Percentiles rank a stretch among this genome's conserved stretches.
These are phyloP conservation scores for Prunus yedoensis DNA, from an alignment of 331 rosid genomes.

Conservation along the genomic window DNA sequence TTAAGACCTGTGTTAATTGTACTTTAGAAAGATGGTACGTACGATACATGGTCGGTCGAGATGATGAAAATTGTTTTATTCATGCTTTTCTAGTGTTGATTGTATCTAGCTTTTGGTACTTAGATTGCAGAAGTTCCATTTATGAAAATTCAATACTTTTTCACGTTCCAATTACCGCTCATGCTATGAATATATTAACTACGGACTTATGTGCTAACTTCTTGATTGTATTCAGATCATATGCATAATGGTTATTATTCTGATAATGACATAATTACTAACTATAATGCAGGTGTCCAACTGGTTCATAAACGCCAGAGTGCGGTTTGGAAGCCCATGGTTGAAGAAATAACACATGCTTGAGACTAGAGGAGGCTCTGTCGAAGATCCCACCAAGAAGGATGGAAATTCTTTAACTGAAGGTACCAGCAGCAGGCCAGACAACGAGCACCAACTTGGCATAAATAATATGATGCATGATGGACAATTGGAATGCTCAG, in stretches of 20 bases:
- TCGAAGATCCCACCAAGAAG: constrained; percentile 22
- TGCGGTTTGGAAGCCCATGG: constrained; percentile 99
- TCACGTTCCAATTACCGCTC: too few species aligned
- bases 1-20: too few species aligned
- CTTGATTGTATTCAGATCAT: not conserved
- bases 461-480: constrained; percentile 27
- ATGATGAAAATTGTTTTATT: too few species aligned
- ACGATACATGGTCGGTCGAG: too few species aligned
- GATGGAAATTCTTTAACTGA: constrained; percentile 32
- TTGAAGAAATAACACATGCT: constrained; percentile 93
- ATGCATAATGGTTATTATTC: not conserved
- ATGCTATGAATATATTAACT: too few species aligned
- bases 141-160: too few species aligned
- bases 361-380: constrained; percentile 62
- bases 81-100: too few species aligned
- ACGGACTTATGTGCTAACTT: not conserved
- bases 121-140: too few species aligned
- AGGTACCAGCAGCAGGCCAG: constrained; percentile 29
- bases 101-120: too few species aligned
- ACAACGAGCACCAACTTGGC: constrained; percentile 21
- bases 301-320: constrained; percentile 98
- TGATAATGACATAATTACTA: constrained; percentile 1
- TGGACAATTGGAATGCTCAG: constrained; percentile 37
- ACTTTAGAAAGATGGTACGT: too few species aligned
- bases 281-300: constrained; percentile 68